Base-by-base conservation (phyloP, 2,329 filamentous ascomycete genomes). In the Tolypocladium tropicale region DNA sequence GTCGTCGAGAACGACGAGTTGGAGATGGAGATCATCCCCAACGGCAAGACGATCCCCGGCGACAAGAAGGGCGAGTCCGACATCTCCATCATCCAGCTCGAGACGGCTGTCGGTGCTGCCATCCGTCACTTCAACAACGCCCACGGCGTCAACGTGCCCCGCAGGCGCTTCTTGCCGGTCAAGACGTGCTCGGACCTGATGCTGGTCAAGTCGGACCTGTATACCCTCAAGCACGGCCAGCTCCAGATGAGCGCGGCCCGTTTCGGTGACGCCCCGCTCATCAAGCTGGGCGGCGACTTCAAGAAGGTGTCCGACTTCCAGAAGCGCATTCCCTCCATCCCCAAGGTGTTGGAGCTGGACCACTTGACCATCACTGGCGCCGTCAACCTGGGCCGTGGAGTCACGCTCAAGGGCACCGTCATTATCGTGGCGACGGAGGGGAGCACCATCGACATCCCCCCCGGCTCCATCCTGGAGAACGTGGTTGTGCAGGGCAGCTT, bases 31-130 rank as follows among this genome's bases (percentile, higher is more conserved):
- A 99, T 99, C 72, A 99, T 99, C 67, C 92, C 94, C 74, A 99
- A 99, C 79, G 91, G 89, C 78, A 99, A 99, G 84, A 93, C 90
- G 62, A 96, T 99, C 68, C 89, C 94, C 54, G 94, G 92, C 58
- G 94, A 97, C 79, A 96, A 96, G 88, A 97, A 97, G 88, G 94
- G 94, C 72, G 94, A 99, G 80, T 95, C 93, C 59, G 94, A 99
- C 69, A 85, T 97, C 69, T 95, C 89, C 62, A 96, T 99, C 71
- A 84, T 97, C 68, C 94, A 99, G 81, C 89, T 99, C 64, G 94
- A 99, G 83, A 99, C 94, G 32, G 94, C 94, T 58, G 94, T 99
- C 63, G 94, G 94, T 78, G 94, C 94, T 62, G 94, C 94, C 69
- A 99, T 99, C 74, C 92, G 93, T 65, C 94, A 99, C 79, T 99